Evolutionary conservation across 371 early-diverging fungal genomes (phyloP).

Genomic region (Thermomucor indicae-seudaticae): DNA sequence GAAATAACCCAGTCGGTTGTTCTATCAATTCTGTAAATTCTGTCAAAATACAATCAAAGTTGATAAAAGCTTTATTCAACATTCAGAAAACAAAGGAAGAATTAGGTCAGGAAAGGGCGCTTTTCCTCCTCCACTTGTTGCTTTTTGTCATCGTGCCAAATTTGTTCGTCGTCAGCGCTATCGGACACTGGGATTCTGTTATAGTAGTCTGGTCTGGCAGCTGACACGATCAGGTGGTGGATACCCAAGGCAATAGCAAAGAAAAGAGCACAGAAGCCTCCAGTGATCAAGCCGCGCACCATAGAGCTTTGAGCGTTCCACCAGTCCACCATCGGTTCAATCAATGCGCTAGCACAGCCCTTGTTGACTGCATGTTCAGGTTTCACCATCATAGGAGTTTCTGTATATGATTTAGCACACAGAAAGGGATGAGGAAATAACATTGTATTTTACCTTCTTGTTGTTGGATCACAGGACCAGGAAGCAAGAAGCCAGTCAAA

Average conservation of each 20-base stretch:
- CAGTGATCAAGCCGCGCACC: constrained; percentile 20
- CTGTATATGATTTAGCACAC: too few relatives aligned
- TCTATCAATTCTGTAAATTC: too few relatives aligned
- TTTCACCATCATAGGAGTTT: too few relatives aligned
- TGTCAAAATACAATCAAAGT: too few relatives aligned
- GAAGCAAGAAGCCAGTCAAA: constrained; percentile 38
- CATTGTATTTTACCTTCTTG: too few relatives aligned
- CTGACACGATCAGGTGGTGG: constrained; percentile 21
- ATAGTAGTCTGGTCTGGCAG: constrained; percentile 13
- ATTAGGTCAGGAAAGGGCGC: constrained; percentile 25
- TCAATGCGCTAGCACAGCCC: constrained; percentile 13
- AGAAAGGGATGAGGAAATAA: too few relatives aligned
- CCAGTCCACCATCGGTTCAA: constrained; percentile 28
- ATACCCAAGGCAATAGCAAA: constrained; percentile 21
- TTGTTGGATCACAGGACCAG: constrained; percentile 11
- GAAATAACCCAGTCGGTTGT: too few relatives aligned
- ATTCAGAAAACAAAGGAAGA: background rate
- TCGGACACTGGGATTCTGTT: constrained; percentile 5
- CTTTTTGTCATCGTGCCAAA: constrained; percentile 25
- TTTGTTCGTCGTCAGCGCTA: constrained; percentile 11
- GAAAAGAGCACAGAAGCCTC: constrained; percentile 21
- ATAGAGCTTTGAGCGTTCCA: constrained; percentile 29
- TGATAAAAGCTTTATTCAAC: constrained; percentile 2
- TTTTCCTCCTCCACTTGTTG: constrained; percentile 34
- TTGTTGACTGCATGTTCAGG: constrained; percentile 1